A percentile compares a stretch with the other conserved stretches of the same genome.
Evolutionary conservation across 495 filamentous ascomycete genomes (phyloP).

Genomic region (Penicillium lividum): DNA sequence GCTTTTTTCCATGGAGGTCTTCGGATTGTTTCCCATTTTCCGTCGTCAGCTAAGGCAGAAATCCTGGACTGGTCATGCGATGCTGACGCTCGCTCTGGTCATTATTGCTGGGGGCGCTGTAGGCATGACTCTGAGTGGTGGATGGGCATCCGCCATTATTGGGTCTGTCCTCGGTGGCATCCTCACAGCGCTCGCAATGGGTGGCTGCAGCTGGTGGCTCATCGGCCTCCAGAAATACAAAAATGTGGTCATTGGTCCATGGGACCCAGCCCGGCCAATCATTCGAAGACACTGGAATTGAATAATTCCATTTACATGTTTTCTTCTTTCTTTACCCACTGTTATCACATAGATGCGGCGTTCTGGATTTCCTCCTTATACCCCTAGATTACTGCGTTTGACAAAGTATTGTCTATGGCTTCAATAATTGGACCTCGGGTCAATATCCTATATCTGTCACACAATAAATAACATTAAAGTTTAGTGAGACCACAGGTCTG

Average conservation of each 20-base stretch:
- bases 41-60: conserved; percentile 79
- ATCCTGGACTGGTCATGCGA: conserved; percentile 79
- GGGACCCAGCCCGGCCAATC: conserved; percentile 93
- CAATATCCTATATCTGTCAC: not conserved
- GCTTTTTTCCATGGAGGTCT: conserved; percentile 94
- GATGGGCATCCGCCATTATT: conserved; percentile 71
- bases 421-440: not conserved
- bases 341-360: conserved; percentile 24
- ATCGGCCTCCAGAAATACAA: conserved; percentile 98
- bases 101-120: conserved; percentile 75
- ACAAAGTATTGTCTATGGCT: conserved; percentile 4
- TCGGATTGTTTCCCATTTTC: conserved; percentile 95
- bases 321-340: not conserved
- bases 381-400: conserved; percentile 25
- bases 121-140: conserved; percentile 69
- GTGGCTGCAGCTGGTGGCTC: conserved; percentile 95
- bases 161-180: conserved; percentile 72
- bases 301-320: conserved; percentile 8
- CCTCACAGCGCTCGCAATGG: conserved; percentile 75
- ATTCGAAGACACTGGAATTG: conserved; percentile 61
- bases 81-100: conserved; percentile 77
- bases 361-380: conserved; percentile 24
- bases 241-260: conserved; percentile 97
- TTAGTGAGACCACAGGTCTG: not conserved
- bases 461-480: conserved; percentile 2